A percentile compares a stretch with the other conserved stretches of the same genome.
phyloP scores from a whole-genome alignment of 2,329 filamentous ascomycete genomes.

The Ceratocystis lukuohia region DNA sequence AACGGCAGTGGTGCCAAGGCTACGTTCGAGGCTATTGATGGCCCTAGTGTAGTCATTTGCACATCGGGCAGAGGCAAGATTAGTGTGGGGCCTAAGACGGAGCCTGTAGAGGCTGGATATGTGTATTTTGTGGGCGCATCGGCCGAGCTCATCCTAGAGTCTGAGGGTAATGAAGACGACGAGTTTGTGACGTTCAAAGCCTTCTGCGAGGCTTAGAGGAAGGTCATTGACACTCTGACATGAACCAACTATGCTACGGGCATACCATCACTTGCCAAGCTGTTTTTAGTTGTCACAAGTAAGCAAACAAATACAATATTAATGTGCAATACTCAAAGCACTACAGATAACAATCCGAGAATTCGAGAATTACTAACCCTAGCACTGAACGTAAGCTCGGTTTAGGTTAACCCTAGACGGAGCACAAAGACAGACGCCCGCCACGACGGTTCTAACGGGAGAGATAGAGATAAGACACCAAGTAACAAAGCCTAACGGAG shows the following conservation, averaged over 20 bases:
- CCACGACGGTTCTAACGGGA: too few species aligned
- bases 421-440: not conserved
- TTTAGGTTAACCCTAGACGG: not conserved
- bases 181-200: conserved; percentile 83
- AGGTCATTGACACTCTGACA: not conserved
- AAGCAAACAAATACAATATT: conserved; percentile 6
- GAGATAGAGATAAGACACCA: too few species aligned
- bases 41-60: conserved; percentile 87
- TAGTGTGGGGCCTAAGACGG: conserved; percentile 66
- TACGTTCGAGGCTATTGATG: conserved; percentile 74
- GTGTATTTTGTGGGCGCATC: conserved; percentile 81
- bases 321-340: not conserved
- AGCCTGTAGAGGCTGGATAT: conserved; percentile 59
- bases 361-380: not conserved
- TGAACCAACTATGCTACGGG: too few species aligned
- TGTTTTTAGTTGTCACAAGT: not conserved
- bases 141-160: conserved; percentile 70
- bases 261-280: too few species aligned
- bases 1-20: conserved; percentile 61
- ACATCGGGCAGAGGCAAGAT: conserved; percentile 74
- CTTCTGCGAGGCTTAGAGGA: conserved; percentile 56
- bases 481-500: too few species aligned
- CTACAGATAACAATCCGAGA: not conserved
- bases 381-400: not conserved
- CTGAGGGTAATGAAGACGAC: conserved; percentile 44